Evolutionary conservation across 2,329 filamentous ascomycete species (phyloP).

Genomic region (Beauveria bassiana): DNA sequence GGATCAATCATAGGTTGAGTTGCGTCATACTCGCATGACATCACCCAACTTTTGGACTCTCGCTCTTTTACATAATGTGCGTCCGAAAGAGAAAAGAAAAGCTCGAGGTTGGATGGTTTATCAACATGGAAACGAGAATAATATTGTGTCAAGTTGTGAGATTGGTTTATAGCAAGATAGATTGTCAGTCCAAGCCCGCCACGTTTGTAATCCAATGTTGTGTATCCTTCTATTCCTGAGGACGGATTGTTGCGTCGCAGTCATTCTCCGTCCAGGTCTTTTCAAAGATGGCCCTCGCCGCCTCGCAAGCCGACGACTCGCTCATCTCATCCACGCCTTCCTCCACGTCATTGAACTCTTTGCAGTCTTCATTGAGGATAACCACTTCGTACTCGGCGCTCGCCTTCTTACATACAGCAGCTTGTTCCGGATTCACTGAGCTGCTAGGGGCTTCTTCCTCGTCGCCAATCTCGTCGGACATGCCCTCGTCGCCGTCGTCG

Average conservation of each 20-base stretch:
- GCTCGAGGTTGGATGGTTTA: too few species aligned
- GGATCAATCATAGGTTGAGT: too few species aligned
- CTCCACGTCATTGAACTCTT: neutral
- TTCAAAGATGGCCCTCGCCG: neutral
- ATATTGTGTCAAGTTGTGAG: neutral
- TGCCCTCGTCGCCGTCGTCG: too few species aligned
- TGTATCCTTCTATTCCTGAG: neutral
- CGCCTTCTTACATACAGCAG: neutral
- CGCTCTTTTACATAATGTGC: too few species aligned
- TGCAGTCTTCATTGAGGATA: too few species aligned
- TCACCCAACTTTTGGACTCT: too few species aligned
- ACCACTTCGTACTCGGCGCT: too few species aligned
- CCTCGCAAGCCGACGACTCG: neutral
- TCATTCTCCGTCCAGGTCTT: neutral
- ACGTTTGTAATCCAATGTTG: neutral
- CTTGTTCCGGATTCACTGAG: neutral
- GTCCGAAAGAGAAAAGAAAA: too few species aligned
- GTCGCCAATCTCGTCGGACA: neutral
- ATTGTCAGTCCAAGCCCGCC: neutral
- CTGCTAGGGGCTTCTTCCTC: neutral
- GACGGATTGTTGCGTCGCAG: neutral
- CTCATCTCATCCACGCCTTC: neutral
- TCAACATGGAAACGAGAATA: too few species aligned
- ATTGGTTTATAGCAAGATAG: neutral
- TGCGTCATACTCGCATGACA: too few species aligned